Base-by-base conservation (phyloP, 2,329 filamentous ascomycete species). In the Bertia moriformis region DNA sequence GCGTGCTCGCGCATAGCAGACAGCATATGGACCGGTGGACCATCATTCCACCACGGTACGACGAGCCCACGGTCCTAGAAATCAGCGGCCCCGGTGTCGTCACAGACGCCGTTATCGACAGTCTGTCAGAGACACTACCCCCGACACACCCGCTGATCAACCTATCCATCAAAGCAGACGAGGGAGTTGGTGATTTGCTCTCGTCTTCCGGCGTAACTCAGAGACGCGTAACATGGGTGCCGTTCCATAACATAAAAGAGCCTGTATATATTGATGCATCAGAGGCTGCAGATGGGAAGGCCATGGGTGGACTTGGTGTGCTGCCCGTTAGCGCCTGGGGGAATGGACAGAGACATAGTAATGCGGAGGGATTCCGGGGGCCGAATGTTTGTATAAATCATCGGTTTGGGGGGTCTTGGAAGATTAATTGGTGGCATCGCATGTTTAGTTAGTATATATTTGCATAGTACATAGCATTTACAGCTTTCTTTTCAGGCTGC, bases 161-260 rank as follows among this genome's bases (percentile, higher is more conserved):
- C 7, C 7, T 7, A 27, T 27, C 22, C n/a, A n/a, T 27, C 22
- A n/a, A 27, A n/a, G 22, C 22, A 10, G 22, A 27, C 22, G 22
- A 27, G 7, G n/a, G n/a, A 27, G n/a, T 27, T n/a, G 22, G 22
- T 27, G 22, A 27, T 27, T n/a, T 27, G 7, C 7, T 27, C n/a
- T 27, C 22, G 22, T 3, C 40, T 41, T 3, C 42, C 46, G 1
- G 38, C 55, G 55, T n/a, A 46, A 46, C 19, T 47, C 57, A 40
- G 41, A n/a, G n/a, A n/a, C 47, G 7, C 44, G 46, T 2, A 52
- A 52, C 1, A 42, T 57, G 4, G 54, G 54, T 30, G 47, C 54
- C 3, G 57, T 54, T 3, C 55, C 54, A 0, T 54, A 55, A 0
- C 54, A 51, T 4, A 48, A 57, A 1, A 55, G 57, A 18, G 56